phyloP scores from a whole-genome alignment of 495 filamentous ascomycete species.

The Parathielavia hyrcaniae region DNA sequence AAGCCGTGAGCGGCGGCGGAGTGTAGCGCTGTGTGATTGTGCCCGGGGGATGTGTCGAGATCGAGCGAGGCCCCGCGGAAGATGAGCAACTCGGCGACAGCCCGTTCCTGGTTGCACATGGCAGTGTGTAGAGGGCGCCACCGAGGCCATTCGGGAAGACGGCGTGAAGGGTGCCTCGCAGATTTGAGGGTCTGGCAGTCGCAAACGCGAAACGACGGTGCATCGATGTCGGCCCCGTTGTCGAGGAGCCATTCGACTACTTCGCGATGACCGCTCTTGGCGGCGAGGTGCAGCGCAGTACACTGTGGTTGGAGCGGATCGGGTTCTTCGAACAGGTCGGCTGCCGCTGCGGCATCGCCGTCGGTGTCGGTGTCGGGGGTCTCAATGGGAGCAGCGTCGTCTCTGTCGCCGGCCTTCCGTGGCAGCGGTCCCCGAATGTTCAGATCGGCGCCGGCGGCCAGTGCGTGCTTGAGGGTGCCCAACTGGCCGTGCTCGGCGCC shows the following conservation, averaged over 20 bases:
- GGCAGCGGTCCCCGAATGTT: slow-evolving; percentile 21
- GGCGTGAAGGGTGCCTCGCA: slow-evolving; percentile 14
- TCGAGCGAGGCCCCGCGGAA: slow-evolving; percentile 31
- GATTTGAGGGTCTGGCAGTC: slow-evolving; percentile 23
- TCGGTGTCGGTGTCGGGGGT: slow-evolving; percentile 2
- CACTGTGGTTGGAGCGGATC: slow-evolving; percentile 17
- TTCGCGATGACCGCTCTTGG: slow-evolving; percentile 28
- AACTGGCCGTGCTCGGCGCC: slow-evolving; percentile 24
- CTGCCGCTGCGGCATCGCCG: slow-evolving; percentile 6
- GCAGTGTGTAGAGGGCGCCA: slow-evolving; percentile 37
- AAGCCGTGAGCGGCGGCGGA: slow-evolving; percentile 26
- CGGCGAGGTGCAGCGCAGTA: slow-evolving; percentile 34
- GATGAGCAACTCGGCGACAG: slow-evolving; percentile 31
- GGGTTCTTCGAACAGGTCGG: slow-evolving; percentile 7
- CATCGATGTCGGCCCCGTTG: slow-evolving; percentile 31
- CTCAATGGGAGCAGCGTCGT: background rate
- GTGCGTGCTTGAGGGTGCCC: slow-evolving; percentile 27
- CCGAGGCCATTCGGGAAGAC: slow-evolving; percentile 15
- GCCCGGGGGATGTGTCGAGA: slow-evolving; percentile 19
- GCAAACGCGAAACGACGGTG: slow-evolving; percentile 29
- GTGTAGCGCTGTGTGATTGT: slow-evolving; percentile 28
- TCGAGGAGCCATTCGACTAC: slow-evolving; percentile 31
- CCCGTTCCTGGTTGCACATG: slow-evolving; percentile 31
- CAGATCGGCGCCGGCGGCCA: slow-evolving; percentile 25
- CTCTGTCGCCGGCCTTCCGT: slow-evolving; percentile 10